Conservation (phyloP, 2,329 filamentous ascomycete species). For the Aspergillus sp. region DNA sequence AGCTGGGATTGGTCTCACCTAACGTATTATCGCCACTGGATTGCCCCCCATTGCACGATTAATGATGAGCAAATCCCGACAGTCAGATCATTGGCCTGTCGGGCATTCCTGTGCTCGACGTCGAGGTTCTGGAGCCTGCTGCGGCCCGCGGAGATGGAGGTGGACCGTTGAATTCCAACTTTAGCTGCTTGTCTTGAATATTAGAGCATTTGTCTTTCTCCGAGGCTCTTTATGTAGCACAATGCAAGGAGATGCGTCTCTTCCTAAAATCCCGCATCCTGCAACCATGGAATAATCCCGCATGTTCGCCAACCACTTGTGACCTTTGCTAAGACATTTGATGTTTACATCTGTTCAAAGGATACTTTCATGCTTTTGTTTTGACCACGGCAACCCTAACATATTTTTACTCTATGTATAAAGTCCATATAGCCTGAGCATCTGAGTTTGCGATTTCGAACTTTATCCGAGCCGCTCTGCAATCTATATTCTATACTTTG, state of each 20-base stretch:
- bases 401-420: too few relatives aligned
- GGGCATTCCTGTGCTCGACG: neutral
- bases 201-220: slow-evolving; percentile 6
- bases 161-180: neutral
- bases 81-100: neutral
- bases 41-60: neutral
- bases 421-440: neutral
- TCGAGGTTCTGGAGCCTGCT: neutral
- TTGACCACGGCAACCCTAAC: neutral
- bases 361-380: neutral
- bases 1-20: neutral
- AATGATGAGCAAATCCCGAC: neutral
- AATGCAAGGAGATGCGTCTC: neutral
- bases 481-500: neutral
- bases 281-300: neutral
- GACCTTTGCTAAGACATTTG: neutral
- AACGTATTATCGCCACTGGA: neutral
- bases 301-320: neutral
- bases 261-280: neutral
- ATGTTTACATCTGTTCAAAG: neutral
- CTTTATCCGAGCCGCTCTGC: neutral
- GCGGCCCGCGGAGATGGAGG: slow-evolving; percentile 5
- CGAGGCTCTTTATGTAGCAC: slow-evolving; percentile 1
- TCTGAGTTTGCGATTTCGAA: neutral
- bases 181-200: neutral